A percentile compares a stretch with the other conserved stretches of the same genome.
phyloP scores from a whole-genome alignment of 805 yeast genomes.

The Isabelozyma pseudorhagii region DNA sequence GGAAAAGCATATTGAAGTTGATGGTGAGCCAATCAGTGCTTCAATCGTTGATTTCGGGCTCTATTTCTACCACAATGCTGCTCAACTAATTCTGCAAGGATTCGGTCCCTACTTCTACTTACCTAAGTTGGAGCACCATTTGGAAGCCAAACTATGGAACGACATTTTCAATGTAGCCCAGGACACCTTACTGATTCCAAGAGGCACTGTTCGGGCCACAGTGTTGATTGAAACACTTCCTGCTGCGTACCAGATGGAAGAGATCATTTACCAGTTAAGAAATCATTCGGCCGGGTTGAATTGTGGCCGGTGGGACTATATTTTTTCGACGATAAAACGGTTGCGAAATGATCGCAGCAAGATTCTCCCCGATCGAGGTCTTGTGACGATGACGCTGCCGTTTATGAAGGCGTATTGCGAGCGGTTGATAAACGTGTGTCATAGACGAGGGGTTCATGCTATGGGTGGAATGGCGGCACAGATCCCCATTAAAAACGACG shows the following conservation, averaged over 20 bases:
- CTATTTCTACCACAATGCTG: slow-evolving; percentile 17
- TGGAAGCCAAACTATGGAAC: slow-evolving; percentile 21
- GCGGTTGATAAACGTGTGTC: slow-evolving; percentile 15
- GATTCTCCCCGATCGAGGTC: slow-evolving; percentile 16
- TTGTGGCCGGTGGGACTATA: slow-evolving; percentile 24
- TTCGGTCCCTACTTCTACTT: slow-evolving; percentile 19
- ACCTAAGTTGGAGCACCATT: slow-evolving; percentile 20
- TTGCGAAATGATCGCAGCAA: slow-evolving; percentile 14
- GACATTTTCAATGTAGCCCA: slow-evolving; percentile 17
- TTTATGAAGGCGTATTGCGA: slow-evolving; percentile 18
- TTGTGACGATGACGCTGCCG: slow-evolving; percentile 17
- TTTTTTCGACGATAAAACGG: slow-evolving; percentile 16
- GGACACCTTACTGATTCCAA: slow-evolving; percentile 11
- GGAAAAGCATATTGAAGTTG: slow-evolving; percentile 15
- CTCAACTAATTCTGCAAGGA: slow-evolving; percentile 11
- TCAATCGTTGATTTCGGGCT: slow-evolving; percentile 18
- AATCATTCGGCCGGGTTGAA: slow-evolving; percentile 16
- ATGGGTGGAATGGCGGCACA: slow-evolving; percentile 26
- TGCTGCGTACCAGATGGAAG: slow-evolving; percentile 22
- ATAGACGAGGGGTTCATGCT: slow-evolving; percentile 20
- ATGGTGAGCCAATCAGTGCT: slow-evolving; percentile 16
- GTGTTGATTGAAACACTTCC: slow-evolving; percentile 19
- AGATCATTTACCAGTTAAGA: slow-evolving; percentile 17
- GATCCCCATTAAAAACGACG: slow-evolving; percentile 18
- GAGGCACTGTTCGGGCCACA: slow-evolving; percentile 20